A percentile compares a stretch with the other conserved stretches of the same genome.
phyloP scores from a whole-genome alignment of 176 grass and related monocot genomes.

The Paspalum notatum region DNA sequence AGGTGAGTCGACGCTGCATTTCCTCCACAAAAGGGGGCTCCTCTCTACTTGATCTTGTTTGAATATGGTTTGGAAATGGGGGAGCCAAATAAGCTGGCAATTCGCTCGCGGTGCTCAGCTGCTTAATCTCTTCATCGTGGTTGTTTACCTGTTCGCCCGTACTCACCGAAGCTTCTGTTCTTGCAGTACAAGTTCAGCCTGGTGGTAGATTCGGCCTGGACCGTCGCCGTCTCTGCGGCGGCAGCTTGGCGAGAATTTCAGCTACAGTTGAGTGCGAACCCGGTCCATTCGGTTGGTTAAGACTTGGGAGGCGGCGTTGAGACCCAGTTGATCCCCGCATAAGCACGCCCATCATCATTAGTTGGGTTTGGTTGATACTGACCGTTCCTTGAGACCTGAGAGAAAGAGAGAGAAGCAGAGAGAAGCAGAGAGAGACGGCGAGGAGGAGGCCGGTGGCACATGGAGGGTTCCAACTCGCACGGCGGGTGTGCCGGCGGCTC shows the following conservation, averaged over 20 bases:
- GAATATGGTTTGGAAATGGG: too few relatives aligned
- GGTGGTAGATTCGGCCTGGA: neutral
- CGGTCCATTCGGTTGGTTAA: slow-evolving; percentile 24
- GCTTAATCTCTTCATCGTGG: too few relatives aligned
- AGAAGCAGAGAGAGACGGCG: too few relatives aligned
- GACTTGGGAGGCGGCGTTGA: slow-evolving; percentile 33
- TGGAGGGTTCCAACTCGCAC: slow-evolving; percentile 34
- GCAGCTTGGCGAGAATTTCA: slow-evolving; percentile 27
- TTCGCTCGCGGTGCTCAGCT: too few relatives aligned
- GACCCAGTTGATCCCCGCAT: neutral
- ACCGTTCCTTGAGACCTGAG: neutral
- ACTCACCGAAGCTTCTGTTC: neutral
- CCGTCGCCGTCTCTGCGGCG: neutral
- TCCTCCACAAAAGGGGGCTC: too few relatives aligned
- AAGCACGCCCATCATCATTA: neutral
- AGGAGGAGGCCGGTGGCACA: neutral
- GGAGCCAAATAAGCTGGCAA: too few relatives aligned
- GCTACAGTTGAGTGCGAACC: slow-evolving; percentile 17
- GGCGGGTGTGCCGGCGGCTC: slow-evolving; percentile 20
- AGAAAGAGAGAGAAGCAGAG: too few relatives aligned
- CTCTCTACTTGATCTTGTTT: too few relatives aligned
- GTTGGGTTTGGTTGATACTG: neutral
- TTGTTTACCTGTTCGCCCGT: neutral
- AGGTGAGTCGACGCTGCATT: too few relatives aligned
- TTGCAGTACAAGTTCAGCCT: slow-evolving; percentile 29